A percentile compares a stretch with the other conserved stretches of the same genome.
These are phyloP conservation scores for Dothistroma septosporum DNA, from an alignment of 2,329 filamentous ascomycete species.

Conservation along the genomic window DNA sequence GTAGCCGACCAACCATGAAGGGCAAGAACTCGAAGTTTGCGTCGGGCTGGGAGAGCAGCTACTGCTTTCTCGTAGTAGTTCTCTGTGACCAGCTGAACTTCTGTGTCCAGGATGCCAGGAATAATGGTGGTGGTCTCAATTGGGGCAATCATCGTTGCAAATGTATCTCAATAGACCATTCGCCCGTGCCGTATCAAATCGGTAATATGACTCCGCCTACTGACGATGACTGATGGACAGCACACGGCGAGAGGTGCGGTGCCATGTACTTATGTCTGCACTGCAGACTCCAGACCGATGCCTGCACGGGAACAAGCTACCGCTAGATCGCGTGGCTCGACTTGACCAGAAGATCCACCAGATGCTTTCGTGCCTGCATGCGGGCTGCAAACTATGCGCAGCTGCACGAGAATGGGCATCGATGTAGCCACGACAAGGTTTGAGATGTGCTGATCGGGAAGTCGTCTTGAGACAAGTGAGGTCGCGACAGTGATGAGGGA, in stretches of 20 bases:
- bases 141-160: not conserved
- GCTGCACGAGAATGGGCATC: not conserved
- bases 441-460: not conserved
- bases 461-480: not conserved
- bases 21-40: slow-evolving; percentile 7
- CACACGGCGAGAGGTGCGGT: not conserved
- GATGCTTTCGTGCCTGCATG: slow-evolving; percentile 3
- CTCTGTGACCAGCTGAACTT: slow-evolving; percentile 1
- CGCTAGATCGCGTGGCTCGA: not conserved
- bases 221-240: not conserved
- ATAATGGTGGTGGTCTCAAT: not conserved
- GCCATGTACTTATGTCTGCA: slow-evolving; percentile 2
- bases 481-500: not conserved
- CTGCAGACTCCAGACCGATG: slow-evolving; percentile 3
- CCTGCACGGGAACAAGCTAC: not conserved
- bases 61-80: not conserved
- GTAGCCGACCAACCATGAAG: slow-evolving; percentile 6
- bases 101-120: not conserved
- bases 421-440: not conserved
- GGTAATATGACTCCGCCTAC: no score
- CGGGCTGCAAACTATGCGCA: not conserved
- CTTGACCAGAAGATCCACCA: not conserved
- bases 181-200: no score
- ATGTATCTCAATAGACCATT: no score
- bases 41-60: not conserved